Percentiles rank a stretch among this genome's conserved stretches.
These are phyloP conservation scores for Cicer chorassanicum DNA, from an alignment of 306 rosid genomes.

Conservation along the genomic window DNA sequence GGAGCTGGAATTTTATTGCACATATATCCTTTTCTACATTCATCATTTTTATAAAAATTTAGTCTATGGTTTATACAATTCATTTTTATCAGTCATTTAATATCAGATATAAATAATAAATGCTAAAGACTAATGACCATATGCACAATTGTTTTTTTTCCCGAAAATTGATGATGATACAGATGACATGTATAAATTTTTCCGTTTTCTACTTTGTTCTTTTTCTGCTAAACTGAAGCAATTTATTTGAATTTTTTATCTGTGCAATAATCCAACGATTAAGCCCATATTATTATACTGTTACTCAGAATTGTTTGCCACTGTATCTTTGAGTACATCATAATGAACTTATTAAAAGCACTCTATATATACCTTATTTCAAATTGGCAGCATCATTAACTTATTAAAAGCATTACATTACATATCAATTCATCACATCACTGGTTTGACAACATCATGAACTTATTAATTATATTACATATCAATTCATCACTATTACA, in stretches of 20 bases:
- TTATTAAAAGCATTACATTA: too few relatives aligned
- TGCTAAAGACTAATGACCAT: conserved; percentile 19
- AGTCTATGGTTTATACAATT: conserved; percentile 9
- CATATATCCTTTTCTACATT: neutral
- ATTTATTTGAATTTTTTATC: conserved; percentile 13
- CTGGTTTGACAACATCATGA: too few relatives aligned
- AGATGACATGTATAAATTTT: neutral
- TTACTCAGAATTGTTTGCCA: conserved; percentile 27
- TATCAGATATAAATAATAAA: neutral
- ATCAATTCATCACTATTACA: too few relatives aligned
- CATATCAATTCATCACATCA: too few relatives aligned
- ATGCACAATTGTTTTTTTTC: neutral
- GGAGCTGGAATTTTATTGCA: conserved; percentile 5
- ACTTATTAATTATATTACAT: too few relatives aligned
- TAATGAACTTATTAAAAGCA: too few relatives aligned
- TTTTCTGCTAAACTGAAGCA: conserved; percentile 35
- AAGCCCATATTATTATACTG: conserved; percentile 20
- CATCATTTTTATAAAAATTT: conserved; percentile 3
- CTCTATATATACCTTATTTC: too few relatives aligned
- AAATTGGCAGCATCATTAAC: too few relatives aligned
- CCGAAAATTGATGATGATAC: conserved; percentile 27
- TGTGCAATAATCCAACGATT: conserved; percentile 29
- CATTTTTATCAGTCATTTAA: conserved; percentile 2
- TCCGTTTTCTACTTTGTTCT: conserved; percentile 23
- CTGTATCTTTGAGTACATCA: conserved; percentile 7